These are phyloP conservation scores for Mycena sp. DNA, from an alignment of 1,284 basidiomycete genomes.

Conservation along the genomic window DNA sequence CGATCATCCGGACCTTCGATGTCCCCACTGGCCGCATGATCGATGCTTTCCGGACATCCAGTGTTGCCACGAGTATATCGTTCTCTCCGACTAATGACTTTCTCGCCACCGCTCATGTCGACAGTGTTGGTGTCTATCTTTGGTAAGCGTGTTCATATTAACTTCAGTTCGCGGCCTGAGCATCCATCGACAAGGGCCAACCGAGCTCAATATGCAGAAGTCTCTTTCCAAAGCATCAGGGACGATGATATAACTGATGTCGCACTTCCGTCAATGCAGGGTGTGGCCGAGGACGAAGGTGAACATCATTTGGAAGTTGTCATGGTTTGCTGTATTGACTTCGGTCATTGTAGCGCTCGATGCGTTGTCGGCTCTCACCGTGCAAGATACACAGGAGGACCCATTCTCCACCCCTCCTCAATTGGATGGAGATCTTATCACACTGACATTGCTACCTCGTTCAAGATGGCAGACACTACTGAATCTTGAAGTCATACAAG, in stretches of 20 bases:
- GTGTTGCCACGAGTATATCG: conserved; percentile 88
- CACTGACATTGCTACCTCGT: conserved; percentile 91
- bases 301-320: conserved; percentile 22
- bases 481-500: conserved; percentile 95
- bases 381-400: conserved; percentile 69
- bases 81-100: conserved; percentile 98
- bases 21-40: conserved; percentile 93
- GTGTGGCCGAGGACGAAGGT: conserved; percentile 79
- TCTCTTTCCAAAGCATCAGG: conserved; percentile 82
- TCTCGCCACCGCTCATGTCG: conserved; percentile 93
- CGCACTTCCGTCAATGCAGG: conserved; percentile 86
- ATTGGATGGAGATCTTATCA: conserved; percentile 87
- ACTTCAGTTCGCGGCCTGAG: background rate
- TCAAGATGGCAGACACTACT: conserved; percentile 96
- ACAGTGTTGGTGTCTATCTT: conserved; percentile 93
- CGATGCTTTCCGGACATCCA: conserved; percentile 92
- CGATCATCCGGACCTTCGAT: conserved; percentile 94
- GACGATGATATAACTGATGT: conserved; percentile 81
- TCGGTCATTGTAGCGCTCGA: conserved; percentile 62
- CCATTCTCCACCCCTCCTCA: conserved; percentile 88
- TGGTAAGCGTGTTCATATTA: conserved; percentile 65
- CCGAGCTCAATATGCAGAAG: conserved; percentile 90
- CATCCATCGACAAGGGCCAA: conserved; percentile 77
- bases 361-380: conserved; percentile 64
- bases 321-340: background rate